Evolutionary conservation across 2,329 filamentous ascomycete genomes (phyloP), one percentile per base, ranked within the genome.

Genomic region (Colletotrichum coccodes): DNA sequence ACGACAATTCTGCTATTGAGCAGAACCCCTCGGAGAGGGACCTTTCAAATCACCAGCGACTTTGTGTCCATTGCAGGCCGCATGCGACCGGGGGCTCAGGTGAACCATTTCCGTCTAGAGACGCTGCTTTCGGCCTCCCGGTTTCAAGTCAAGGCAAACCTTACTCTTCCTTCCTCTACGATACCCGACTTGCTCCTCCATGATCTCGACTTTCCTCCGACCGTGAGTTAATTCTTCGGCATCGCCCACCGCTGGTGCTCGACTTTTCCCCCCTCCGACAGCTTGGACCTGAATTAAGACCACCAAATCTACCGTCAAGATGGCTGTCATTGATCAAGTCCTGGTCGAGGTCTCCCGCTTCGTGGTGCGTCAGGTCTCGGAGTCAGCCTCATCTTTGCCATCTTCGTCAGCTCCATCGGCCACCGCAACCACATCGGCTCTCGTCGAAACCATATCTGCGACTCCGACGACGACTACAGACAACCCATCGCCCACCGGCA

Each of bases 251-350:
- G 53, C 4, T 59, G 67, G 64, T 70, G 63, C 34, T 32, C 63
- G 64, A 53, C 36, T 30, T 36, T 12, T 42, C 28, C 12, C 30
- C 8, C 14, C 18, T 34, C 30, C 32, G 28, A 68, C 59, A 7
- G 49, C 64, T 34, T 21, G 42, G 40, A 59, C 32, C 16, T 26
- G 21, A 4, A 59, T 56, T 26, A 23, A 18, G 42, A 52, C 36
- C 11, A 16, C 44, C 18, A 32, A 23, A 16, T 47, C 26, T 14
- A 16, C 28, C 50, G 23, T 60, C 71, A 73, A 65, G 60, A 83
- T 83, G 81, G 76, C 77, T 46, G 74, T 77, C 67, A 58, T 83
- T 64, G 75, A 82, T 58, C 75, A 80, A 61, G 75, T 79, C 50
- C 68, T 83, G 62, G 76, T 77, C 69, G 77, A 79, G 62, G 79